These are phyloP conservation scores for Mortierella sp. DNA, from an alignment of 371 early-diverging fungal species.

Conservation along the genomic window DNA sequence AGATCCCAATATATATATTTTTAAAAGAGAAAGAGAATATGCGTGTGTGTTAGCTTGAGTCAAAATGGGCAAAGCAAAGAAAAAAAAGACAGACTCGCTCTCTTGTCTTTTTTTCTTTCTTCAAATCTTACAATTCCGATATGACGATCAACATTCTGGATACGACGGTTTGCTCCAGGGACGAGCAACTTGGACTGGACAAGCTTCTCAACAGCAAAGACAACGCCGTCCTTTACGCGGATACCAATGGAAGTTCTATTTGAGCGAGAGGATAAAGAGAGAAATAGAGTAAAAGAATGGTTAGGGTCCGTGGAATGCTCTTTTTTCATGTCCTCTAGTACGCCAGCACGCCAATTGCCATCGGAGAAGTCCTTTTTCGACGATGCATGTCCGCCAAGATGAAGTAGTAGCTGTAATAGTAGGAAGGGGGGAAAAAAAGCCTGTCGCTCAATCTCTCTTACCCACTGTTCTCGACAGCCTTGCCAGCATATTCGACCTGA, in stretches of 20 bases:
- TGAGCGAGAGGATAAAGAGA: background rate
- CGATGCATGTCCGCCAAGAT: too few relatives aligned
- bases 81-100: background rate
- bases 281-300: conserved; percentile 7
- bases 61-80: background rate
- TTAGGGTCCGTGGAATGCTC: too few relatives aligned
- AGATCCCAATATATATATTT: background rate
- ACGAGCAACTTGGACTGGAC: conserved; percentile 95
- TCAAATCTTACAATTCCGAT: conserved; percentile 84
- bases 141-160: conserved; percentile 91
- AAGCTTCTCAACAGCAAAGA: conserved; percentile 96
- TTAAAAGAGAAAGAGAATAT: background rate
- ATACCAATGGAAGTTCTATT: conserved; percentile 94
- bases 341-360: too few relatives aligned
- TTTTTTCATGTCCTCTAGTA: background rate
- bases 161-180: conserved; percentile 91
- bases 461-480: conserved; percentile 99
- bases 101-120: background rate
- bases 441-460: conserved; percentile 43
- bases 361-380: background rate
- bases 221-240: conserved; percentile 94
- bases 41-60: background rate
- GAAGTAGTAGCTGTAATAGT: background rate
- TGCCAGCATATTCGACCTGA: conserved; percentile 98
- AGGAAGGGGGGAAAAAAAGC: background rate